Evolutionary conservation across 2,329 filamentous ascomycete genomes (phyloP).

Genomic region (Scorias spongiosa): DNA sequence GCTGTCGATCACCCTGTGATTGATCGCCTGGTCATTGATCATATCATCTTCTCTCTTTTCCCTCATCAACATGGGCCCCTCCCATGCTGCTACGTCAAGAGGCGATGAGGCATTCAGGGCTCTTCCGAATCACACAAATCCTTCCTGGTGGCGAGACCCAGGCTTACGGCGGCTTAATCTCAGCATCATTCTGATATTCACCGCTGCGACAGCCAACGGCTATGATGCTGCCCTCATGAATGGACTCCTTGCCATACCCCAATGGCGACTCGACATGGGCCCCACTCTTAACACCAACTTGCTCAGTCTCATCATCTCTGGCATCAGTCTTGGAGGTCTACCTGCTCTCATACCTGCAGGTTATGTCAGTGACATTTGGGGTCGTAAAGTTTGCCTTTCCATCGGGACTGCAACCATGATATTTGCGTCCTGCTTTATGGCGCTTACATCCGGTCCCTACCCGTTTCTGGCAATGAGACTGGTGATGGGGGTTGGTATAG

Average conservation of each 20-base stretch:
- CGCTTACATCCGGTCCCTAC: constrained; percentile 12
- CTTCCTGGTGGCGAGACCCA: constrained; percentile 9
- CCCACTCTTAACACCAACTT: constrained; percentile 5
- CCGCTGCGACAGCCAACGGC: constrained; percentile 4
- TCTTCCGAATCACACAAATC: constrained; percentile 7
- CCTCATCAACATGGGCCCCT: background rate
- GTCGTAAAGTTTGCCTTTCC: constrained; percentile 23
- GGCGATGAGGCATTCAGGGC: constrained; percentile 8
- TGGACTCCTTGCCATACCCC: constrained; percentile 11
- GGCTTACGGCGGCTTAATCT: constrained; percentile 7
- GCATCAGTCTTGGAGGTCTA: constrained; percentile 10
- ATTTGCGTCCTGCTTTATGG: constrained; percentile 22
- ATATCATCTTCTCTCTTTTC: too few species aligned
- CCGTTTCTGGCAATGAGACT: constrained; percentile 7
- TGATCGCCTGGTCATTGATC: too few species aligned
- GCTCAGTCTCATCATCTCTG: constrained; percentile 14
- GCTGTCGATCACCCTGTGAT: too few species aligned
- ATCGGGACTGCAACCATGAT: constrained; percentile 32
- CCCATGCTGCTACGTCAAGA: background rate
- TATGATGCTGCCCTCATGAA: constrained; percentile 16
- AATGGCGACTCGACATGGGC: constrained; percentile 3
- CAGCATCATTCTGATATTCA: constrained; percentile 3
- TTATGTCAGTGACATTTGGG: constrained; percentile 39
- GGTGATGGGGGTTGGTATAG: constrained; percentile 2
- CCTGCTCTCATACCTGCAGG: constrained; percentile 36